Base-by-base conservation (phyloP, 805 yeast species). In the Candida fluviatilis region DNA sequence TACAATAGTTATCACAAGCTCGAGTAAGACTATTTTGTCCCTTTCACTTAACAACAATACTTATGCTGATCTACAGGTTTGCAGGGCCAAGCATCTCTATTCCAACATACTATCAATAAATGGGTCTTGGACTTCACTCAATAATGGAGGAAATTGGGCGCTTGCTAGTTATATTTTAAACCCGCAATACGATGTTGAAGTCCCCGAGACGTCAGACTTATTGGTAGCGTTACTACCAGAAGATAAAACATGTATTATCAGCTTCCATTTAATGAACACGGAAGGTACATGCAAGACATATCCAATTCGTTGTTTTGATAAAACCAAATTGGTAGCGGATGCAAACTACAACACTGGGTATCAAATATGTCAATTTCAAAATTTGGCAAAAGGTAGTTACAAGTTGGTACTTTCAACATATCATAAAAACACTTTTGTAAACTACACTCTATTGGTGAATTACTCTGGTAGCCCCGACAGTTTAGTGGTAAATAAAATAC, bases 91-190 rank as follows among this genome's bases (percentile, higher is more conserved):
- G 6, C 47, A 48, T n/a, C 42, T 45, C 18, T 55, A 52, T 35
- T 36, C 54, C 3, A 35, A 49, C 17, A 33, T 47, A 2, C 49
- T 54, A 2, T 19, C 60, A 2, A 41, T 56, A 2, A 37, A 51
- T 1, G 81, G 69, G 14, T 50, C 51, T 18, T 82, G 86, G 86
- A 55, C 55, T 8, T 47, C 56, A 1, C 54, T 52, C 2, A 55
- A 54, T 12, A 55, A 70, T 32, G 86, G 85, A 2, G 87, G 88
- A 0, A 74, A 67, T 47, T 75, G 79, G 76, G 42, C 71, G 0
- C 41, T 60, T 17, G 60, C 71, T 5, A 55, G 71, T 0, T 82
- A 67, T 46, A 50, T 73, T 15, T 49, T 61, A 7, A 82, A 82
- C 44, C 87, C 87, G 0, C 85, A 79, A 45, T 78, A 62, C 35